Percentiles rank a stretch among this genome's conserved stretches.
Conservation (phyloP, 352 stramenopile genomes). For the Phytophthora pluvialis region DNA sequence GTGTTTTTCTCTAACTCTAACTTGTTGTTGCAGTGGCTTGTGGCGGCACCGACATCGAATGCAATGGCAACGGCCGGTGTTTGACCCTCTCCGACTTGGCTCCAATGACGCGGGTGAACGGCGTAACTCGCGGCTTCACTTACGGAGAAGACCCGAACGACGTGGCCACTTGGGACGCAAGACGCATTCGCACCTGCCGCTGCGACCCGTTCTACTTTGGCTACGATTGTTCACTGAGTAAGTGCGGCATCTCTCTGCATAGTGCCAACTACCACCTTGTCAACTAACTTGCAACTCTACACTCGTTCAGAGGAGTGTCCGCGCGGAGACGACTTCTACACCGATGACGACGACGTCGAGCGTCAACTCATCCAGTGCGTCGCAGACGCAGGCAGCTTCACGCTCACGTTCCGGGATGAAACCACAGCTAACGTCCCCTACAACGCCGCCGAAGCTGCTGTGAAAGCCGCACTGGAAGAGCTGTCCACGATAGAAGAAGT, state of each 20-base stretch:
- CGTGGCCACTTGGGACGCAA: slow-evolving; percentile 72
- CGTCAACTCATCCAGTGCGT: slow-evolving; percentile 68
- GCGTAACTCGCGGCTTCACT: slow-evolving; percentile 54
- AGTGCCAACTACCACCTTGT: not conserved
- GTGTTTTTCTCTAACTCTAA: too few species aligned
- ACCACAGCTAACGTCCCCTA: slow-evolving; percentile 52
- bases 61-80: slow-evolving; percentile 81
- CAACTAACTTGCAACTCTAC: slow-evolving; percentile 8
- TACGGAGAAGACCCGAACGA: slow-evolving; percentile 78
- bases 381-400: slow-evolving; percentile 65
- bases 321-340: slow-evolving; percentile 74
- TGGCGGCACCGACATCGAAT: slow-evolving; percentile 45
- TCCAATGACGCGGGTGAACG: slow-evolving; percentile 59
- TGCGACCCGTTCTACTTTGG: slow-evolving; percentile 66
- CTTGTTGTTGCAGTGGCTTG: slow-evolving; percentile 56
- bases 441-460: slow-evolving; percentile 34
- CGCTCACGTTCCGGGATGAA: slow-evolving; percentile 69
- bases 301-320: slow-evolving; percentile 60
- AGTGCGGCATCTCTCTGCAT: not conserved
- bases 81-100: slow-evolving; percentile 71
- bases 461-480: slow-evolving; percentile 60
- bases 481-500: slow-evolving; percentile 55
- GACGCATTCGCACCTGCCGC: slow-evolving; percentile 69
- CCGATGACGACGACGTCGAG: slow-evolving; percentile 62
- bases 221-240: slow-evolving; percentile 77